Evolutionary conservation across 116 monocot species (phyloP).

Genomic region (Thalassia testudinum): DNA sequence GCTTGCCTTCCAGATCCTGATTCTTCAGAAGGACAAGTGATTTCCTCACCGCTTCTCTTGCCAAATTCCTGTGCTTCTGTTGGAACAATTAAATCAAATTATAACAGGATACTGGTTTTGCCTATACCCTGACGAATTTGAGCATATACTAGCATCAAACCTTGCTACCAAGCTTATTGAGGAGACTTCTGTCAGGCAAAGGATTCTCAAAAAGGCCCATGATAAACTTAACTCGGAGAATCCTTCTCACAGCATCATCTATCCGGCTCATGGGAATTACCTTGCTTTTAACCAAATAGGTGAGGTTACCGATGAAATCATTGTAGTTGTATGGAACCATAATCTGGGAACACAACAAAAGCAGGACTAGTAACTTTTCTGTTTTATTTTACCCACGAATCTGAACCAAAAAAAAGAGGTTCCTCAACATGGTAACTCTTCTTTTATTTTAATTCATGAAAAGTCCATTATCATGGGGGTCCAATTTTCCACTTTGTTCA

Average conservation of each 20-base stretch:
- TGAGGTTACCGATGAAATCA: slow-evolving; percentile 12
- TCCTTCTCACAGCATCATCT: slow-evolving; percentile 25
- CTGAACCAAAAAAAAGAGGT: neutral
- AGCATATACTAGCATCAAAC: slow-evolving; percentile 36
- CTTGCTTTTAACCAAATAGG: slow-evolving; percentile 10
- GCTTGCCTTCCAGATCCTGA: slow-evolving; percentile 14
- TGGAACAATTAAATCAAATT: neutral
- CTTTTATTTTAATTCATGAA: no score
- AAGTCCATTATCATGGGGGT: no score
- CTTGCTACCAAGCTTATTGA: slow-evolving; percentile 14
- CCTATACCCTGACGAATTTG: slow-evolving; percentile 25
- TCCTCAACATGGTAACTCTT: no score
- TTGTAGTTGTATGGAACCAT: slow-evolving; percentile 21
- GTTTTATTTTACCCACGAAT: no score
- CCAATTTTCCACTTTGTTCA: no score
- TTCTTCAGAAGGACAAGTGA: slow-evolving; percentile 55
- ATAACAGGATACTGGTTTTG: neutral
- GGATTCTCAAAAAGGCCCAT: slow-evolving; percentile 31
- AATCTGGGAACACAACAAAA: slow-evolving; percentile 12
- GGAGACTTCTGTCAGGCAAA: slow-evolving; percentile 11
- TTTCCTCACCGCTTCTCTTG: slow-evolving; percentile 60
- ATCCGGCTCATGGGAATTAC: slow-evolving; percentile 21
- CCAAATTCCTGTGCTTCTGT: slow-evolving; percentile 58
- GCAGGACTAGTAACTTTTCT: neutral
- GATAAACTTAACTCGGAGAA: slow-evolving; percentile 20